A percentile compares a stretch with the other conserved stretches of the same genome.
These are phyloP conservation scores for Colletotrichum agaves DNA, from an alignment of 2,329 filamentous ascomycete species.

Conservation along the genomic window DNA sequence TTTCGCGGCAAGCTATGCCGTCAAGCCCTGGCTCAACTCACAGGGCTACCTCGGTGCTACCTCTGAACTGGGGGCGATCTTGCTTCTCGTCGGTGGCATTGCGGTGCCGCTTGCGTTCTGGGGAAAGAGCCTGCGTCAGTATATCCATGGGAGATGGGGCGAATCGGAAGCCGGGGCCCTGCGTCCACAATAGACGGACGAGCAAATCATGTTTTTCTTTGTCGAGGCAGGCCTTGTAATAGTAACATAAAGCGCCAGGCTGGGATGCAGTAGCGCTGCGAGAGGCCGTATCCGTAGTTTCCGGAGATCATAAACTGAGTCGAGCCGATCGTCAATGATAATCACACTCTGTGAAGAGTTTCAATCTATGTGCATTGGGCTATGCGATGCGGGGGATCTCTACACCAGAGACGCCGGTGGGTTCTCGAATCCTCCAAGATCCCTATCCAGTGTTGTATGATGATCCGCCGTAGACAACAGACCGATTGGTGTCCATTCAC, in stretches of 20 bases:
- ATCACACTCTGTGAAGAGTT: background rate
- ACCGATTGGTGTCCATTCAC: constrained; percentile 45
- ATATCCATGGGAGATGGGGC: constrained; percentile 41
- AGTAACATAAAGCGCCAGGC: background rate
- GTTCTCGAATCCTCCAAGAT: constrained; percentile 42
- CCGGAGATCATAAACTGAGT: background rate
- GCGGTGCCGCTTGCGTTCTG: constrained; percentile 43
- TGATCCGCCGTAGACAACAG: constrained; percentile 50
- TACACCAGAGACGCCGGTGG: background rate
- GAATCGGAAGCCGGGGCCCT: constrained; percentile 40
- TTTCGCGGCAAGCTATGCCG: constrained; percentile 19
- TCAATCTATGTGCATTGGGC: background rate
- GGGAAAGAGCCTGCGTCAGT: constrained; percentile 43
- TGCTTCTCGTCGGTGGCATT: constrained; percentile 40
- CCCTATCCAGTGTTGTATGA: constrained; percentile 46
- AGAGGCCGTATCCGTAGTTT: background rate
- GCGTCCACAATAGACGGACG: constrained; percentile 39
- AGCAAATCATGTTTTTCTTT: background rate
- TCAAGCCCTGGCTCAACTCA: constrained; percentile 29
- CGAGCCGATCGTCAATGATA: constrained; percentile 7
- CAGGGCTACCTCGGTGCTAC: constrained; percentile 29
- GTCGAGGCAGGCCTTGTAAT: background rate
- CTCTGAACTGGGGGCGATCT: constrained; percentile 38
- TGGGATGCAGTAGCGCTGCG: background rate
- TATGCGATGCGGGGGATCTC: background rate